phyloP scores from a whole-genome alignment of 331 rosid genomes.

The Rhamnella rubrinervis region DNA sequence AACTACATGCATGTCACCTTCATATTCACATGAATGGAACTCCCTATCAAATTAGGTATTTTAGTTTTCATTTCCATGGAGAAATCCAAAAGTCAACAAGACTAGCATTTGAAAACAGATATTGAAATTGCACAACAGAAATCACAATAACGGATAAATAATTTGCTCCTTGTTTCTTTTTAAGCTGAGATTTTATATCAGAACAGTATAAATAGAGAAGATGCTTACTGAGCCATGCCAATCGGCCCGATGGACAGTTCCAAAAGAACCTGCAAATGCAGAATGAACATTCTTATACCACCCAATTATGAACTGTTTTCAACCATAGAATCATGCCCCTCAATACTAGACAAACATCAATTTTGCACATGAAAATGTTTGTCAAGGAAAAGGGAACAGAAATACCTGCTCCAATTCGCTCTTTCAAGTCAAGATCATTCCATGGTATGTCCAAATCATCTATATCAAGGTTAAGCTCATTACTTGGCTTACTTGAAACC shows the following conservation, averaged over 20 bases:
- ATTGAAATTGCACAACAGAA: no score
- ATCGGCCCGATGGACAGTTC: constrained; percentile 96
- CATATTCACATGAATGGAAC: no score
- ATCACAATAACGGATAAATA: not conserved
- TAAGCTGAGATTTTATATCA: constrained; percentile 8
- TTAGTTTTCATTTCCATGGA: no score
- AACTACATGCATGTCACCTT: no score
- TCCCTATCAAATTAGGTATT: no score
- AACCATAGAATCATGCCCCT: constrained; percentile 18
- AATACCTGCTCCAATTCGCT: constrained; percentile 93
- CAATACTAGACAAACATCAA: constrained; percentile 2
- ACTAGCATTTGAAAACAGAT: no score
- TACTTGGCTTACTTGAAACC: constrained; percentile 44
- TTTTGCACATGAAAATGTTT: constrained; percentile 1
- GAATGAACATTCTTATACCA: constrained; percentile 24
- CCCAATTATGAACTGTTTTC: constrained; percentile 20
- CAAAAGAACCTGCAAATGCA: constrained; percentile 91
- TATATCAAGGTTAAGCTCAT: constrained; percentile 52
- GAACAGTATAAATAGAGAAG: constrained; percentile 12
- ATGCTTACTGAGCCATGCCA: constrained; percentile 96
- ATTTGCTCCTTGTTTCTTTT: no score
- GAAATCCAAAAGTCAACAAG: no score
- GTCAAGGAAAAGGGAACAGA: constrained; percentile 14
- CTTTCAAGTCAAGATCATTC: constrained; percentile 77
- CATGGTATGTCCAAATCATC: constrained; percentile 85